These are phyloP conservation scores for Orbilia blumenaviensis DNA, from an alignment of 2,329 filamentous ascomycete genomes.

Conservation along the genomic window DNA sequence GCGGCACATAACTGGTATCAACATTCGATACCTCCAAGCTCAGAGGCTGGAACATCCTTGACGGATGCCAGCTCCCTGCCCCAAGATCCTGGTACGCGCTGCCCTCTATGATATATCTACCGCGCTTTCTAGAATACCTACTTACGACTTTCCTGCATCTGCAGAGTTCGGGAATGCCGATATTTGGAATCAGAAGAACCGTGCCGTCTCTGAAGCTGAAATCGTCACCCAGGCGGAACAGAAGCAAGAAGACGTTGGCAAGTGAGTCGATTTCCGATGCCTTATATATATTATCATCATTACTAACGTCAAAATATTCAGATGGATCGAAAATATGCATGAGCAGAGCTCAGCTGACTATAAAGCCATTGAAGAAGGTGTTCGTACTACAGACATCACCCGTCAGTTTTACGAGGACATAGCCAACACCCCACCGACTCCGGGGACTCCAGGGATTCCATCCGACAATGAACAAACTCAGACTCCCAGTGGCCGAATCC, in stretches of 20 bases:
- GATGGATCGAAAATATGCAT: conserved; percentile 31
- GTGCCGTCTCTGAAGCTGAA: neutral
- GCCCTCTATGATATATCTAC: too few species aligned
- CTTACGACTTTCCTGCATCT: neutral
- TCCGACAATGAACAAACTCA: neutral
- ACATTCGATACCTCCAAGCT: conserved; percentile 1
- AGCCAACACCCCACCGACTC: neutral
- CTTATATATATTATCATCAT: neutral
- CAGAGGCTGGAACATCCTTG: conserved; percentile 26
- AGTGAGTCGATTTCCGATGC: neutral
- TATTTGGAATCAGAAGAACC: conserved; percentile 4
- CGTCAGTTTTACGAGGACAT: conserved; percentile 10
- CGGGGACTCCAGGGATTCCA: neutral
- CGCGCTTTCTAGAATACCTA: neutral
- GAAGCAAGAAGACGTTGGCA: conserved; percentile 25
- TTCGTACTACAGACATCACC: conserved; percentile 46
- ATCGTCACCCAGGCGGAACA: neutral
- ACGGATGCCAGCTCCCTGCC: conserved; percentile 30
- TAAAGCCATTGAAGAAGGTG: conserved; percentile 13
- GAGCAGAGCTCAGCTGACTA: neutral
- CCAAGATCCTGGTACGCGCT: conserved; percentile 34
- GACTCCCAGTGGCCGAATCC: neutral
- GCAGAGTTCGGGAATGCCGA: conserved; percentile 20
- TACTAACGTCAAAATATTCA: neutral
- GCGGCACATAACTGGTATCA: too few species aligned